Conservation (phyloP, 1,284 basidiomycete species). For the Pascua guehoae region DNA sequence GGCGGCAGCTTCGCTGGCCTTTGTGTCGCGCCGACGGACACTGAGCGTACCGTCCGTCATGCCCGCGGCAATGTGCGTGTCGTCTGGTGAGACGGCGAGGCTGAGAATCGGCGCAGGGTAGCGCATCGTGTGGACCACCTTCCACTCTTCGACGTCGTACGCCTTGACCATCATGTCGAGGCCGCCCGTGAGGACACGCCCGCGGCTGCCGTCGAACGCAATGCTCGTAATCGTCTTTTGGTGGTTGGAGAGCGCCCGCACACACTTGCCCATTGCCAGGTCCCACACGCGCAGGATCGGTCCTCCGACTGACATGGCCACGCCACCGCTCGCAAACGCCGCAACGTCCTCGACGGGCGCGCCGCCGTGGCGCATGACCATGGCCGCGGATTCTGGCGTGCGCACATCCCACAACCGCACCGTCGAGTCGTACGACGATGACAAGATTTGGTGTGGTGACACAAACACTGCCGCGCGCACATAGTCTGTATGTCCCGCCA, state of each 20-base stretch:
- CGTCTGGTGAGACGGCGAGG: conserved; percentile 92
- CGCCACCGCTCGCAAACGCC: conserved; percentile 86
- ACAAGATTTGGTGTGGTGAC: conserved; percentile 79
- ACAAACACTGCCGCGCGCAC: conserved; percentile 87
- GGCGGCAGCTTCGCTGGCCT: conserved; percentile 59
- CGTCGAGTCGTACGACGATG: conserved; percentile 92
- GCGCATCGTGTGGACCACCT: conserved; percentile 97
- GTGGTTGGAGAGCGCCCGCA: conserved; percentile 88
- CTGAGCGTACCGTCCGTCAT: conserved; percentile 96
- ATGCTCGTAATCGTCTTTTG: conserved; percentile 95
- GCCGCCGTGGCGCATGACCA: conserved; percentile 67
- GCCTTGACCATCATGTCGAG: conserved; percentile 98
- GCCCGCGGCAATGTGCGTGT: conserved; percentile 91
- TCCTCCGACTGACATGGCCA: conserved; percentile 81
- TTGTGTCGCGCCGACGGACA: conserved; percentile 74
- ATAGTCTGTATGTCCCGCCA: conserved; percentile 86
- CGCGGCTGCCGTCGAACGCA: conserved; percentile 65
- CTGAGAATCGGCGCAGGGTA: conserved; percentile 91
- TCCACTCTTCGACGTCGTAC: conserved; percentile 90
- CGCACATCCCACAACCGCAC: conserved; percentile 85
- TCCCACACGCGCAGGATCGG: conserved; percentile 96
- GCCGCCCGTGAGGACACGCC: conserved; percentile 78
- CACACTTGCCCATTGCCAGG: conserved; percentile 82
- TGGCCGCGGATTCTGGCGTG: conserved; percentile 52
- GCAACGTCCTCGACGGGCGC: conserved; percentile 87